Base-by-base conservation (phyloP, 208 protist species). In the Trypanosomatidae sp. region DNA sequence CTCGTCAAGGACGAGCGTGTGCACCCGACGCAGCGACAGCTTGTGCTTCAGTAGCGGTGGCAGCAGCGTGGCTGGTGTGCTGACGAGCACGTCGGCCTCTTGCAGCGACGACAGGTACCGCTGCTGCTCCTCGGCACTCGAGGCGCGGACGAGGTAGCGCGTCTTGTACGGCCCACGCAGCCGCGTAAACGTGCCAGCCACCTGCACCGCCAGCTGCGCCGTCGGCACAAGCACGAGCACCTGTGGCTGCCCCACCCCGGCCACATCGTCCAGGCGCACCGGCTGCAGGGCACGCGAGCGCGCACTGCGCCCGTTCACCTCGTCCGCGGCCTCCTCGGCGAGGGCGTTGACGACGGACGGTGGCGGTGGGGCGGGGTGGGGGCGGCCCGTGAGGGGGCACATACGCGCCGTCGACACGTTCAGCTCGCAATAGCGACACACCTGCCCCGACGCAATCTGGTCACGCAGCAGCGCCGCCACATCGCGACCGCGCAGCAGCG, bases 351-450 rank as follows among this genome's bases (percentile, higher is more conserved):
- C n/a, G 30, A 35, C n/a, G 30, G 40, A 45, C 3, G 61, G 44
- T 19, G 38, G 46, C 1, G 40, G 25, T 30, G 61, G 66, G 3
- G 51, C 45, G 1, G 73, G 68, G 50, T 92, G 84, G 19, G 64
- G 53, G 13, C 66, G 49, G 35, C 84, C 84, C 0, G 84, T 92
- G 57, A 85, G 66, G 18, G 79, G 72, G 40, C 84, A 92, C 13
- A 92, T 38, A 2, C 44, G 63, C 1, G 46, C 45, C 32, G 72
- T 60, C 0, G 39, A 33, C 16, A 76, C 50, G 35, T 52, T 60
- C 8, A 92, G 61, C 56, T 88, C 84, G 47, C 84, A 92, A 51
- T 89, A 92, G 7, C 64, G 65, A 40, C 84, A 92, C 10, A 92
- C 63, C 56, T 88, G 77, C 1, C 75, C 72, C 8, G 45, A 45